These are phyloP conservation scores for Raffaelea arxii DNA, from an alignment of 2,329 filamentous ascomycete species.

Conservation along the genomic window DNA sequence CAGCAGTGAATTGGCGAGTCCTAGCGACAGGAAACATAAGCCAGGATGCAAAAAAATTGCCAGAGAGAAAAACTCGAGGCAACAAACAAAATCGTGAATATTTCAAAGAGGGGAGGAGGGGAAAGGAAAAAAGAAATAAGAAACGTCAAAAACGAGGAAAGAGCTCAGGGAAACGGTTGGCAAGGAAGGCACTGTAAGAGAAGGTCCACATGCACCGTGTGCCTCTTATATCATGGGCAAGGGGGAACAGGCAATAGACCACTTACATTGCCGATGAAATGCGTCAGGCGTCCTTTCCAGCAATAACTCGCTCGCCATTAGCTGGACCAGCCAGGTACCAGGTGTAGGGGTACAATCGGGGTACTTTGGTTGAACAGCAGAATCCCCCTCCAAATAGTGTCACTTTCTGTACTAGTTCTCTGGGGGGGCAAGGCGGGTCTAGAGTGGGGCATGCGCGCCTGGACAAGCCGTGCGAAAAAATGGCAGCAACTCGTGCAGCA, in stretches of 20 bases:
- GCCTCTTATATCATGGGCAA: not conserved
- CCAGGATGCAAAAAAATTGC: not conserved
- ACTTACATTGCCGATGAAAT: slow-evolving; percentile 6
- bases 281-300: slow-evolving; percentile 4
- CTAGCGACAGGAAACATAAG: not conserved
- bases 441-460: no score
- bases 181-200: slow-evolving; percentile 3
- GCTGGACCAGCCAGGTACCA: slow-evolving; percentile 6
- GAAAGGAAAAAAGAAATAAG: not conserved
- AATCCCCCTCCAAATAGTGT: no score
- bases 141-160: not conserved
- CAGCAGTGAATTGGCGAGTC: not conserved
- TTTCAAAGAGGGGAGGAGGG: not conserved
- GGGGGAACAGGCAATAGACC: slow-evolving; percentile 3
- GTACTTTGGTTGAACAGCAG: no score
- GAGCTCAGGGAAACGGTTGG: slow-evolving; percentile 8
- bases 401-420: no score
- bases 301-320: slow-evolving; percentile 13
- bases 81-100: not conserved
- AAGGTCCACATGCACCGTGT: slow-evolving; percentile 5
- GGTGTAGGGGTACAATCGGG: not conserved
- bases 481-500: no score
- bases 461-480: no score
- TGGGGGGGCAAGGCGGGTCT: no score
- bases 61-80: not conserved